These are phyloP conservation scores for Castanea sativa DNA, from an alignment of 306 rosid species.

Conservation along the genomic window DNA sequence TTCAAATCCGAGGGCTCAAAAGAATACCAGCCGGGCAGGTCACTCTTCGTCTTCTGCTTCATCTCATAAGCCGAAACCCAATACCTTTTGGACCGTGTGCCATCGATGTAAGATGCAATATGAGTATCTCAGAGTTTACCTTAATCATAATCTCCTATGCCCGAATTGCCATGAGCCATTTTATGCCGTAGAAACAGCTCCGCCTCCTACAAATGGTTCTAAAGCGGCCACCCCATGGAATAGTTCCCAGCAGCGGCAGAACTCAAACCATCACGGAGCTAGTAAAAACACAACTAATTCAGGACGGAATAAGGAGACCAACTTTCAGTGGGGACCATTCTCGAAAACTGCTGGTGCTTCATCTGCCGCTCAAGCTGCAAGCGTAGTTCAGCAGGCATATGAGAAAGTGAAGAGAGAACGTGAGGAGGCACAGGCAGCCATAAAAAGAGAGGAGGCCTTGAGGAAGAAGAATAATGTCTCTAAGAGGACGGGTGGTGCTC, in stretches of 20 bases:
- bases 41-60: slow-evolving; percentile 55
- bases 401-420: slow-evolving; percentile 92
- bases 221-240: slow-evolving; percentile 54
- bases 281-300: slow-evolving; percentile 33
- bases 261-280: slow-evolving; percentile 32
- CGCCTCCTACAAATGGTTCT: slow-evolving; percentile 70
- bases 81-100: slow-evolving; percentile 95
- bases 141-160: slow-evolving; percentile 85
- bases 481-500: slow-evolving; percentile 39
- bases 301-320: slow-evolving; percentile 43
- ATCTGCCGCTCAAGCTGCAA: slow-evolving; percentile 81
- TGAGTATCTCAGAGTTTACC: slow-evolving; percentile 85
- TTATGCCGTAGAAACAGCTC: slow-evolving; percentile 74
- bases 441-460: slow-evolving; percentile 50
- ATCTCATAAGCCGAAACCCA: slow-evolving; percentile 45
- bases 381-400: slow-evolving; percentile 83
- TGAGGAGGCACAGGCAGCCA: slow-evolving; percentile 83
- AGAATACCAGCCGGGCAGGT: slow-evolving; percentile 41
- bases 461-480: slow-evolving; percentile 60
- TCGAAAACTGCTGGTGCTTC: slow-evolving; percentile 65
- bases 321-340: slow-evolving; percentile 80
- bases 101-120: slow-evolving; percentile 89
- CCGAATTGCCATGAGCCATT: slow-evolving; percentile 89
- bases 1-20: slow-evolving; percentile 47
- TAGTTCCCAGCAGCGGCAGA: slow-evolving; percentile 45